Base-by-base conservation (phyloP, 768 basidiomycete genomes). In the Artomyces pyxidatus region DNA sequence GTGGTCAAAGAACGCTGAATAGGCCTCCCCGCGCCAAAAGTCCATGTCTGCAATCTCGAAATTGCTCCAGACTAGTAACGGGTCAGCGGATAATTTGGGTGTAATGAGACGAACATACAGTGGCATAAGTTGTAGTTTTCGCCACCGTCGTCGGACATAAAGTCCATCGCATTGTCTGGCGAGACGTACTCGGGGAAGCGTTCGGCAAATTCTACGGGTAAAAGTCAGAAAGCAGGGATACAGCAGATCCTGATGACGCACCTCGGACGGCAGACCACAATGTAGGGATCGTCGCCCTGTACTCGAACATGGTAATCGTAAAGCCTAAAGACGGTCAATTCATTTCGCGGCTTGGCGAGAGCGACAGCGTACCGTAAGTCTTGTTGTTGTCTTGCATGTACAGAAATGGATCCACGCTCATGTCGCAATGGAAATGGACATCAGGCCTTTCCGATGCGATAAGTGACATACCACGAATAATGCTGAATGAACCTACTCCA, bases 21-120 rank as follows among this genome's bases (percentile, higher is more conserved):
- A 97, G 0, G 88, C 85, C 55, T 89, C 81, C 1, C 76, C 72
- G 49, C 91, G 71, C 88, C 90, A 95, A 62, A 95, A 88, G 55
- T 89, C 81, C 72, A 96, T 80, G 59, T 84, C 80, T 3, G 80
- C 91, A 51, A 97, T 95, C 66, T 88, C 81, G 57, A 83, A 83
- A 64, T 81, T 83, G 52, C 70, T 74, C 80, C 80, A 81, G 66
- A 78, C 75, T 77, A 51, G 39, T 16, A 10, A 4, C 16, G 9
- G 19, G 3, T 11, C n/a, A 30, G 21, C 4, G 19, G 9, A 21
- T 19, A 12, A 37, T 7, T 30, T n/a, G 28, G 38, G 22, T 35
- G 30, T 17, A 32, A 28, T 35, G 14, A 27, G 28, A 19, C 45
- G 29, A 32, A 61, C 78, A 57, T 54, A 81, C 78, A 82, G 56